Evolutionary conservation across 805 yeast species (phyloP), one percentile per base, ranked within the genome.

Genomic region (Cyberlindnera meyerae): DNA sequence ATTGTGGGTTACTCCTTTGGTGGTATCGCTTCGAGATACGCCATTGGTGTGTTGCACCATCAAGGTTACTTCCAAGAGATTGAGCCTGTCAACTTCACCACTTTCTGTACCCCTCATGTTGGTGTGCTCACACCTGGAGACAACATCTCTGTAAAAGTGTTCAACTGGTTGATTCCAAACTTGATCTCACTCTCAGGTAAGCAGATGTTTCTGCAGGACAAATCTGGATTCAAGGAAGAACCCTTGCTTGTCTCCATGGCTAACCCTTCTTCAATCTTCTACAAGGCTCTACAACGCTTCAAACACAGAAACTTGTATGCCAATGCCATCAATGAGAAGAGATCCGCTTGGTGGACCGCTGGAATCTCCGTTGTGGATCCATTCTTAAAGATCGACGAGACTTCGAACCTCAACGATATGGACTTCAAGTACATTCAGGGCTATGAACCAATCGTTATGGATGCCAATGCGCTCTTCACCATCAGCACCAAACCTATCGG

Each of bases 1-100:
- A 63, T 88, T 18, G 71, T 82, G 3, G 95, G 96, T 2, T 88
- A 86, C 57, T 83, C 95, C 0, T 61, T 88, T 31, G 96, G 96
- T 6, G 96, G 96, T 0, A 62, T 88, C 33, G 77, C 88, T 36
- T 68, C 85, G 2, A 64, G 96, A 29, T 86, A 82, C 55, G 81
- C 87, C 15, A 65, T 85, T 24, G 96, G 96, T 1, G 61, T 80
- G 12, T 63, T 88, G 38, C 65, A 75, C 45, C 67, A 68, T 24
- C 68, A 70, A 46, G 71, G 70, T 5, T 65, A 66, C 40, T 82
- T 79, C 56, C 67, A 71, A 15, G 49, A 55, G 4, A 66, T 84
- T 11, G 66, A 62, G 26, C 86, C 90, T 3, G 62, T 78, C 24
- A 70, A 68, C 35, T 75, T 76, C 52, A 71, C 78, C 11, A 69